A percentile compares a stretch with the other conserved stretches of the same genome.
phyloP scores from a whole-genome alignment of 192 early-diverging fungal species.

The Phlyctochytrium planicorne region DNA sequence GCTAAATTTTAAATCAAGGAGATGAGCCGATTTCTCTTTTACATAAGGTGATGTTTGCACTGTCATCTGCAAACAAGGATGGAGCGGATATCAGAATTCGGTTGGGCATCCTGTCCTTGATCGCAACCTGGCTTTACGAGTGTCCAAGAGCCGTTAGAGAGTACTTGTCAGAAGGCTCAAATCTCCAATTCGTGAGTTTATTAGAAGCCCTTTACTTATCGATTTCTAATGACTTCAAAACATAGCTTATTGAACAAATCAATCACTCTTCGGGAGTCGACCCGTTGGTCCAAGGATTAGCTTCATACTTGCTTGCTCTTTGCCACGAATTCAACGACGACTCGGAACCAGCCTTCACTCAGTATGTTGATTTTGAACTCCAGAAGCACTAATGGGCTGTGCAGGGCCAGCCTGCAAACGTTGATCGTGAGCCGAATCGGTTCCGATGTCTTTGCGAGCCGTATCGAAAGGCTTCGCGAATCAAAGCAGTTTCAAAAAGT shows the following conservation, averaged over 20 bases:
- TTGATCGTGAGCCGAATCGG: conserved; percentile 87
- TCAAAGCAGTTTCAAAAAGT: conserved; percentile 77
- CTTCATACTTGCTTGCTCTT: conserved; percentile 82
- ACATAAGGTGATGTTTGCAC: conserved; percentile 78
- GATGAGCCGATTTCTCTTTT: conserved; percentile 80
- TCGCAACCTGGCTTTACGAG: conserved; percentile 83
- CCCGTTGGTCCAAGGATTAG: conserved; percentile 84
- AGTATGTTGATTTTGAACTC: conserved; percentile 34
- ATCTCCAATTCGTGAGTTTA: conserved; percentile 81
- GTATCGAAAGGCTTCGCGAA: conserved; percentile 82
- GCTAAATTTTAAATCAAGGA: conserved; percentile 14
- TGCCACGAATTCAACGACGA: conserved; percentile 89
- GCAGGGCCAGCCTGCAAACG: conserved; percentile 71
- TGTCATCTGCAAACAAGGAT: conserved; percentile 64
- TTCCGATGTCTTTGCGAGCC: conserved; percentile 78
- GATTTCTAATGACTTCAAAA: conserved; percentile 1
- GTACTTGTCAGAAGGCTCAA: conserved; percentile 84
- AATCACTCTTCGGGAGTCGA: conserved; percentile 82
- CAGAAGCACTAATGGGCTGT: not conserved
- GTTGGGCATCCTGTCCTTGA: conserved; percentile 75
- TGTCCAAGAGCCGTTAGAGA: conserved; percentile 76
- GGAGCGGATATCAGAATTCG: conserved; percentile 67
- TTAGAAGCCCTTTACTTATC: not conserved
- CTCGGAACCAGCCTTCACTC: conserved; percentile 68
- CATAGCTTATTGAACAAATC: conserved; percentile 88